These are phyloP conservation scores for Juncus effusus DNA, from an alignment of 176 grass and related monocot genomes.

Conservation along the genomic window DNA sequence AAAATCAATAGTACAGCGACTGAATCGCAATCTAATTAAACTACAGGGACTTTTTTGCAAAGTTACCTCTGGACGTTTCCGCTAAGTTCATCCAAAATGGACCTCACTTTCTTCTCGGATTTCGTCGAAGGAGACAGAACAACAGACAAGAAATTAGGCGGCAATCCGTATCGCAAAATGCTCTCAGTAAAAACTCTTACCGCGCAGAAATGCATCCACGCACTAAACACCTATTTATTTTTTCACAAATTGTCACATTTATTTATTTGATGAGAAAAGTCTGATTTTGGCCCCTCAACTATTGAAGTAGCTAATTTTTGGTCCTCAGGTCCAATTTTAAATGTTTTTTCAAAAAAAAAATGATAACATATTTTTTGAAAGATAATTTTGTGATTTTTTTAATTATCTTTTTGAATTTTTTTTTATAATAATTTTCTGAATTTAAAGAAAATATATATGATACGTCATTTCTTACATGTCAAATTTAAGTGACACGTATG, in stretches of 20 bases:
- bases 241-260: neutral
- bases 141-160: constrained; percentile 67
- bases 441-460: neutral
- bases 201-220: constrained; percentile 98
- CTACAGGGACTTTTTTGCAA: neutral
- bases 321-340: no score
- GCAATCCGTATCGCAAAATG: constrained; percentile 96
- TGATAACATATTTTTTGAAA: neutral
- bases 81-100: constrained; percentile 60
- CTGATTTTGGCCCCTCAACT: no score
- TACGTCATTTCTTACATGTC: neutral
- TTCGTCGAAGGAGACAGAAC: constrained; percentile 79
- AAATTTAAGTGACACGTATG: neutral
- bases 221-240: constrained; percentile 70
- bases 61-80: constrained; percentile 73
- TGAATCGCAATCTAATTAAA: no score
- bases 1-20: no score
- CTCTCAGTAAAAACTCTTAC: constrained; percentile 87
- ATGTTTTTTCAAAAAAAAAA: no score
- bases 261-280: no score
- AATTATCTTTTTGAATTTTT: no score
- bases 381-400: neutral
- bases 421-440: no score
- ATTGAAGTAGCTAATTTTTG: no score
- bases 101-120: constrained; percentile 89